Percentiles rank a stretch among this genome's conserved stretches.
These are phyloP conservation scores for Pecoramyces ruminantium DNA, from an alignment of 192 early-diverging fungal genomes.

Conservation along the genomic window DNA sequence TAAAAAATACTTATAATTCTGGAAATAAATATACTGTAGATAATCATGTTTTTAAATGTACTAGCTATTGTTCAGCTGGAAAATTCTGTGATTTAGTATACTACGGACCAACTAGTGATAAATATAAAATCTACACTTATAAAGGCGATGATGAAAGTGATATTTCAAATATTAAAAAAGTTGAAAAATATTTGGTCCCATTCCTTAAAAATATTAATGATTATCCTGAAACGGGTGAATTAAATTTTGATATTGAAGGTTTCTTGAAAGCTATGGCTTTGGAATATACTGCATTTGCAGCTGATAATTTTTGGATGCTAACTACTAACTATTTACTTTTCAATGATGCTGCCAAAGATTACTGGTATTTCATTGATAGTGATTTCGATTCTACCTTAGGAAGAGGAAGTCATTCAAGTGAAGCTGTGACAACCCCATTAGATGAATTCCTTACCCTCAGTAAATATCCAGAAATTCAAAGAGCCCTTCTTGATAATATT, in stretches of 20 bases:
- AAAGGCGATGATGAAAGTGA: background rate
- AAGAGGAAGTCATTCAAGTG: background rate
- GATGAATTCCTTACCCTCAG: too few relatives aligned
- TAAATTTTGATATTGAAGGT: background rate
- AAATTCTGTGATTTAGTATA: background rate
- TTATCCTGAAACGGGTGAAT: background rate
- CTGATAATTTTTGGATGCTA: background rate
- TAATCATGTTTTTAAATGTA: background rate
- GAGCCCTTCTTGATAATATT: background rate
- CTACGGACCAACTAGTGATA: background rate
- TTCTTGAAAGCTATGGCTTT: background rate
- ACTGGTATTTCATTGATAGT: background rate
- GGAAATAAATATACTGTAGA: background rate
- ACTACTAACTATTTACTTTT: background rate
- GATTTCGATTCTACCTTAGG: background rate
- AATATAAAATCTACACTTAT: background rate
- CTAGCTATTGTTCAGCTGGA: background rate
- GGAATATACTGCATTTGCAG: background rate
- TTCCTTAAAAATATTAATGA: background rate
- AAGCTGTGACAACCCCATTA: background rate
- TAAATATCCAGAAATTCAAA: background rate
- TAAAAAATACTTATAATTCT: background rate
- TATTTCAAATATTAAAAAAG: background rate
- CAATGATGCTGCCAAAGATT: background rate
- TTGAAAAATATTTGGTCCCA: background rate